These are phyloP conservation scores for Curvularia sp. DNA, from an alignment of 2,329 filamentous ascomycete genomes.

Conservation along the genomic window DNA sequence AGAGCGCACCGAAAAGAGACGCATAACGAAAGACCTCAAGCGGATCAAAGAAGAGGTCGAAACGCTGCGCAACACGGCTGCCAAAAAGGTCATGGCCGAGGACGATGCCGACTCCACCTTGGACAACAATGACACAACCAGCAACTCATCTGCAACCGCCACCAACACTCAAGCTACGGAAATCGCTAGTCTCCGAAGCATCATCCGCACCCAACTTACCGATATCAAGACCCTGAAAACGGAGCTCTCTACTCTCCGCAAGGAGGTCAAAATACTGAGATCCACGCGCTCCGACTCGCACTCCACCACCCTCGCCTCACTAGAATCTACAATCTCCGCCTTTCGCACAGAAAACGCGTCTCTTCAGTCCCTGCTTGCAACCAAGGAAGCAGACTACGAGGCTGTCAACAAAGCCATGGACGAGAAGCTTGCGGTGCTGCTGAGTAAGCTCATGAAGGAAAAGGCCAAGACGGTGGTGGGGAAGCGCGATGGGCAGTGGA, in stretches of 20 bases:
- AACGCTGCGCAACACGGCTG: constrained; percentile 26
- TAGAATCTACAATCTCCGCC: constrained; percentile 18
- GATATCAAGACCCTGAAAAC: constrained; percentile 37
- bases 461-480: constrained; percentile 40
- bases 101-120: constrained; percentile 16
- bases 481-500: constrained; percentile 47
- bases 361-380: constrained; percentile 30
- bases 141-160: constrained; percentile 10
- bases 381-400: constrained; percentile 36
- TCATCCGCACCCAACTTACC: constrained; percentile 38
- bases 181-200: constrained; percentile 35
- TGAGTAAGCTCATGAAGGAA: constrained; percentile 44
- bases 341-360: constrained; percentile 29
- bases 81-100: constrained; percentile 18
- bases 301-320: background rate
- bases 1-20: constrained; percentile 45
- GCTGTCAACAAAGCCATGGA: constrained; percentile 46
- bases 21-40: constrained; percentile 39
- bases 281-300: constrained; percentile 28
- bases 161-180: constrained; percentile 35
- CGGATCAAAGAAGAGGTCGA: constrained; percentile 31
- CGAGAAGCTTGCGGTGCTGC: constrained; percentile 38
- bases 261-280: constrained; percentile 30
- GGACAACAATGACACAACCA: constrained; percentile 18
- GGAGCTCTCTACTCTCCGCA: constrained; percentile 23